These are phyloP conservation scores for Coniella vitis DNA, from an alignment of 2,329 filamentous ascomycete species.

Conservation along the genomic window DNA sequence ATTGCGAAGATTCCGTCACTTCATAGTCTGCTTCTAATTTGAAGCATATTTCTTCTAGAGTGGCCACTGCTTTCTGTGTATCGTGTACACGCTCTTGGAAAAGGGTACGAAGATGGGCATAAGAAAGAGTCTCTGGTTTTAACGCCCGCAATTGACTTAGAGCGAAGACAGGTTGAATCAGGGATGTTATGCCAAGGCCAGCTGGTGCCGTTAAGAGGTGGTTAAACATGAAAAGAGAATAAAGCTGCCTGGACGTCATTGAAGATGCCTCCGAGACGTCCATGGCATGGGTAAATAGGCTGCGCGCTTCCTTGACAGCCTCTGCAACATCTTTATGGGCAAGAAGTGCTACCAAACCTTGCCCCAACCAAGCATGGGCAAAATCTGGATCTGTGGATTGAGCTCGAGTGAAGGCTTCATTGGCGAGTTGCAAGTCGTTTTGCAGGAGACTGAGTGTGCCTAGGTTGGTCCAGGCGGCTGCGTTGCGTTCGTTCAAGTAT, in stretches of 20 bases:
- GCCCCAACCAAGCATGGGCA: constrained; percentile 87
- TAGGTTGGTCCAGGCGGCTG: constrained; percentile 84
- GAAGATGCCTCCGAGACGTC: constrained; percentile 80
- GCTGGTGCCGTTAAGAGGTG: constrained; percentile 56
- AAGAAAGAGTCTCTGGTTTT: constrained; percentile 61
- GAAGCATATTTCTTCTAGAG: constrained; percentile 60
- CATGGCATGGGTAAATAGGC: constrained; percentile 88
- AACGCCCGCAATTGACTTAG: constrained; percentile 74
- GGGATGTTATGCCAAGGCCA: constrained; percentile 46
- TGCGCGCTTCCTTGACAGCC: constrained; percentile 52
- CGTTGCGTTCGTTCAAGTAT: constrained; percentile 84
- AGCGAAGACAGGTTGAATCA: constrained; percentile 84
- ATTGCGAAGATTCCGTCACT: constrained; percentile 65
- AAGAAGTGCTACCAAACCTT: constrained; percentile 76
- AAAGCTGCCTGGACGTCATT: constrained; percentile 68
- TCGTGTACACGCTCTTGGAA: constrained; percentile 77
- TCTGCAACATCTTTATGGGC: constrained; percentile 63
- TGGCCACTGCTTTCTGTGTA: constrained; percentile 53
- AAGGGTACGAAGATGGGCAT: constrained; percentile 71
- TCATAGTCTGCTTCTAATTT: constrained; percentile 78
- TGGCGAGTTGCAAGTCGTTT: constrained; percentile 78
- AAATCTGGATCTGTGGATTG: constrained; percentile 95
- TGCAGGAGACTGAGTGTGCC: constrained; percentile 80
- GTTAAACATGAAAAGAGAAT: constrained; percentile 76
- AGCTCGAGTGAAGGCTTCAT: constrained; percentile 80